Percentiles rank a stretch among this genome's conserved stretches.
These are phyloP conservation scores for Blastobotrys serpentis DNA, from an alignment of 1,139 yeast species.

Conservation along the genomic window DNA sequence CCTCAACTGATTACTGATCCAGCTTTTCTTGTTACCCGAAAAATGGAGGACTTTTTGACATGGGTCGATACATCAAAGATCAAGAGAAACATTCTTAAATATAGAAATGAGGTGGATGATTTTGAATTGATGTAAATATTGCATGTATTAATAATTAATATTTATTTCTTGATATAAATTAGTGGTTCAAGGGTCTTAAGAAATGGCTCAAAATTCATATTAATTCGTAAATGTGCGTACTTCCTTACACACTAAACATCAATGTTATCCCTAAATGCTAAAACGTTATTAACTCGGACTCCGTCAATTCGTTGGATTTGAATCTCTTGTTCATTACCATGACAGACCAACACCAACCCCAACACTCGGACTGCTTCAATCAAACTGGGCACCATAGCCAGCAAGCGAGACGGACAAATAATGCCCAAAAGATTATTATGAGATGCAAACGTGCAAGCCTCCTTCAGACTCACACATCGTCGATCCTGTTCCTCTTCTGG, in stretches of 20 bases:
- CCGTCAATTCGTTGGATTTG: slow-evolving; percentile 66
- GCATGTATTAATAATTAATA: slow-evolving; percentile 5
- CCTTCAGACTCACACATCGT: slow-evolving; percentile 54
- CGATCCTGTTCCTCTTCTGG: slow-evolving; percentile 39
- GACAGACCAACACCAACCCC: slow-evolving; percentile 70
- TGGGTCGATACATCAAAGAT: slow-evolving; percentile 97
- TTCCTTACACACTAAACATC: slow-evolving; percentile 48
- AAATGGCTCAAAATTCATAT: slow-evolving; percentile 4
- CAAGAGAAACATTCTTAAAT: slow-evolving; percentile 82
- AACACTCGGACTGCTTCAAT: slow-evolving; percentile 72
- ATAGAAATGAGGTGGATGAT: slow-evolving; percentile 61
- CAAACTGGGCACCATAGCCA: slow-evolving; percentile 72
- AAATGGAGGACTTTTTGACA: slow-evolving; percentile 92
- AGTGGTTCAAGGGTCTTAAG: too few species aligned
- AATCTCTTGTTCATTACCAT: slow-evolving; percentile 23
- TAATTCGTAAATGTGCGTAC: slow-evolving; percentile 5
- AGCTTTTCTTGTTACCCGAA: slow-evolving; percentile 83
- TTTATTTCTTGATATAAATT: neutral
- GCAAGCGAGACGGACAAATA: slow-evolving; percentile 67
- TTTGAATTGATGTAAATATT: slow-evolving; percentile 37
- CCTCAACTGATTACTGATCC: slow-evolving; percentile 95
- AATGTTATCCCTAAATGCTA: slow-evolving; percentile 69
- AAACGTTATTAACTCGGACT: slow-evolving; percentile 58
- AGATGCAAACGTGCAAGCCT: slow-evolving; percentile 70
- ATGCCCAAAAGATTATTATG: slow-evolving; percentile 82